These are phyloP conservation scores for Sporobolus alterniflorus DNA, from an alignment of 202 grass and related monocot species.

Conservation along the genomic window DNA sequence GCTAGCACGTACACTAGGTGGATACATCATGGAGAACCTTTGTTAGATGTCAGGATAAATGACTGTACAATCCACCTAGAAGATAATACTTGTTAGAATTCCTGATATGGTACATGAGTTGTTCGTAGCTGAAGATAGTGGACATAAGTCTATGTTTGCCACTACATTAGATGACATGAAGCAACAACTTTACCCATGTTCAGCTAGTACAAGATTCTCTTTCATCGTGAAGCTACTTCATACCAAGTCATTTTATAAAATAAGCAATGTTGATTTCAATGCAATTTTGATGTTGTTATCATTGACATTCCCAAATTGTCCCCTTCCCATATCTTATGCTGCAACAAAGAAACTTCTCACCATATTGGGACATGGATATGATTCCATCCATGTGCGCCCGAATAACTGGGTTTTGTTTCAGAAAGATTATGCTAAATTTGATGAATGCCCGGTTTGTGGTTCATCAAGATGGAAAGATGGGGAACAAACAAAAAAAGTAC, in stretches of 20 bases:
- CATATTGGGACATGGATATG: too few relatives aligned
- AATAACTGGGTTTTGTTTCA: too few relatives aligned
- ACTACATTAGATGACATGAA: background rate
- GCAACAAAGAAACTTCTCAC: background rate
- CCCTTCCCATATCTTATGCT: background rate
- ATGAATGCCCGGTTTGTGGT: too few relatives aligned
- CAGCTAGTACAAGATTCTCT: background rate
- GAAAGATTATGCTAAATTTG: too few relatives aligned
- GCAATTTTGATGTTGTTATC: background rate
- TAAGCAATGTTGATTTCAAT: background rate
- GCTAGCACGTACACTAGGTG: too few relatives aligned
- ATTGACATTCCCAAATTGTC: background rate
- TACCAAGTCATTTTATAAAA: background rate
- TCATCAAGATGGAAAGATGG: too few relatives aligned
- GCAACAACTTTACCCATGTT: background rate
- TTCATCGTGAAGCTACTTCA: background rate
- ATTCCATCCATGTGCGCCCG: too few relatives aligned
- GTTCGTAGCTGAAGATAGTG: background rate
- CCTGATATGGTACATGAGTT: background rate
- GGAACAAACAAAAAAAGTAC: too few relatives aligned
- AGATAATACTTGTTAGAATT: background rate
- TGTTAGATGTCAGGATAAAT: too few relatives aligned
- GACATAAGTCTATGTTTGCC: background rate
- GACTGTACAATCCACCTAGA: too few relatives aligned
- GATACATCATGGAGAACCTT: too few relatives aligned